Percentiles rank a stretch among this genome's conserved stretches.
Evolutionary conservation across 2,329 filamentous ascomycete species (phyloP).

Genomic region (Drechslerella dactyloides): DNA sequence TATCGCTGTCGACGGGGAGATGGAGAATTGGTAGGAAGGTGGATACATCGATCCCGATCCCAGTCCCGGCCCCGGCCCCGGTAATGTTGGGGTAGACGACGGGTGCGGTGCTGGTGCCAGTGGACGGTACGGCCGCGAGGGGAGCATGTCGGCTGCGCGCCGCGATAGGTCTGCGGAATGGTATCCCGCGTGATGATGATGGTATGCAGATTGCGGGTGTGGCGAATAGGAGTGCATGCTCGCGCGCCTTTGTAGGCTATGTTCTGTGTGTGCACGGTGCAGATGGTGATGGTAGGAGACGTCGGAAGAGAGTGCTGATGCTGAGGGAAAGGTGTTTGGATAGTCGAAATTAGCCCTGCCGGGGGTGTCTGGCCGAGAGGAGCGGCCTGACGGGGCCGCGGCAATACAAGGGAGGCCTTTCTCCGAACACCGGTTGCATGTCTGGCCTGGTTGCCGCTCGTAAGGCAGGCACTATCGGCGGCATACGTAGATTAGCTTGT

Average conservation of each 20-base stretch:
- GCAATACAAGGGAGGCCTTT: conserved; percentile 44
- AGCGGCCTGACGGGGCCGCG: conserved; percentile 40
- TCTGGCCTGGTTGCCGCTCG: conserved; percentile 42
- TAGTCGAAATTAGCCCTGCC: conserved; percentile 44
- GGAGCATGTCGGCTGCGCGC: conserved; percentile 14
- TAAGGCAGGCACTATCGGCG: conserved; percentile 35
- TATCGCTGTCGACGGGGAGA: conserved; percentile 19
- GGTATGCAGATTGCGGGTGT: conserved; percentile 38
- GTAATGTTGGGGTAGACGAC: conserved; percentile 7
- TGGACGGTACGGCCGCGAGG: conserved; percentile 37
- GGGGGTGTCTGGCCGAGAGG: conserved; percentile 42
- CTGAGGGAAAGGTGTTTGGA: conserved; percentile 30
- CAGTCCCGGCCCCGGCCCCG: conserved; percentile 11
- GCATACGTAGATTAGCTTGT: neutral
- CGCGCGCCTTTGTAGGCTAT: conserved; percentile 37
- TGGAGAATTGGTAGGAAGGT: conserved; percentile 13
- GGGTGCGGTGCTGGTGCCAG: conserved; percentile 45
- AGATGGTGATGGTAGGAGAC: conserved; percentile 33
- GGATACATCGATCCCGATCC: neutral
- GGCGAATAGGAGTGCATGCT: conserved; percentile 45
- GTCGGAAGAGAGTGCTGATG: conserved; percentile 28
- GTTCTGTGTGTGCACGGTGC: conserved; percentile 15
- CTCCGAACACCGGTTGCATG: conserved; percentile 45
- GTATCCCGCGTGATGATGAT: conserved; percentile 30
- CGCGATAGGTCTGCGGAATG: conserved; percentile 31